A percentile compares a stretch with the other conserved stretches of the same genome.
Evolutionary conservation across 2,329 filamentous ascomycete genomes (phyloP).

Genomic region (Cordyceps tenuipes): DNA sequence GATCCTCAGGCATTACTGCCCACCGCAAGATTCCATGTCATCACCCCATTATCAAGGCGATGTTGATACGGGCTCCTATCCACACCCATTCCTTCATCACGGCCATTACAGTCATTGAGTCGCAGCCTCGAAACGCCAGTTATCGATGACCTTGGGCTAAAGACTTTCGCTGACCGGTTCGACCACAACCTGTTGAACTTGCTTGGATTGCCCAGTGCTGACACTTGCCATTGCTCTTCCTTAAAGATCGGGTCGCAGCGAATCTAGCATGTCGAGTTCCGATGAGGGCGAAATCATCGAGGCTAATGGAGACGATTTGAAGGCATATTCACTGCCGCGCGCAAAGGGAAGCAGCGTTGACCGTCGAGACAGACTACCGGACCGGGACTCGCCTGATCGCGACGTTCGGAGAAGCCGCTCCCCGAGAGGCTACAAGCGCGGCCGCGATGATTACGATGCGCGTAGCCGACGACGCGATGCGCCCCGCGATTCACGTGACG

Average conservation of each 20-base stretch:
- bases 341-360: constrained; percentile 79
- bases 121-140: constrained; percentile 6
- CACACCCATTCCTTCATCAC: background rate
- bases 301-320: constrained; percentile 54
- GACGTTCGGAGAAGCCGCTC: constrained; percentile 46
- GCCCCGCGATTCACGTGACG: constrained; percentile 51
- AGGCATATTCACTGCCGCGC: constrained; percentile 81
- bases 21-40: background rate
- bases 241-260: constrained; percentile 17
- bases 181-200: constrained; percentile 29
- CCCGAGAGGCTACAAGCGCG: constrained; percentile 59
- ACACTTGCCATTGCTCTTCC: constrained; percentile 22
- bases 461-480: constrained; percentile 36
- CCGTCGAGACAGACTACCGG: constrained; percentile 76
- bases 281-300: constrained; percentile 85
- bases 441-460: constrained; percentile 53
- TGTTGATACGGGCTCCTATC: background rate
- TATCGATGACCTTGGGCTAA: constrained; percentile 23
- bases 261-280: constrained; percentile 48
- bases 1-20: background rate
- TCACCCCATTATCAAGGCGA: background rate
- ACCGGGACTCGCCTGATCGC: constrained; percentile 51
- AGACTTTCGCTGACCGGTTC: constrained; percentile 34
- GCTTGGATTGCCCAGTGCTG: constrained; percentile 26
- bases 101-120: too few relatives aligned